Base-by-base conservation (phyloP, 2,329 filamentous ascomycete genomes). In the Colletotrichum sp. region DNA sequence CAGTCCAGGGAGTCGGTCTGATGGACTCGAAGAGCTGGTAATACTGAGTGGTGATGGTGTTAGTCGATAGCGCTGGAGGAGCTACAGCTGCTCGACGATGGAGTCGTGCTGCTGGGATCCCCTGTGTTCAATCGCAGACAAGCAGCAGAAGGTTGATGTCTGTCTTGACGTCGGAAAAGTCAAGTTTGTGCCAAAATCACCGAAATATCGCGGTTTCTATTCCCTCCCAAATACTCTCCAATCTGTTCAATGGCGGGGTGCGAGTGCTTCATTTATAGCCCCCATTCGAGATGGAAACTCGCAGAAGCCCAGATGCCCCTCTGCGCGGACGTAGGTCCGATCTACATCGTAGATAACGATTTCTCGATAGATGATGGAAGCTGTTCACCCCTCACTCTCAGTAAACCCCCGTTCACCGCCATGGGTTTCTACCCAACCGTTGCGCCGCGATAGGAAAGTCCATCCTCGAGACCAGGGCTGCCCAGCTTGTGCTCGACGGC, bases 401-500 rank as follows among this genome's bases (percentile, higher is more conserved):
- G 16, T 39, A 39, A 39, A 39, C 49, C 10, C 55, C 62, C 30
- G 52, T 55, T 72, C 69, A 69, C 73, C 73, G 73, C 73, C 73
- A 65, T 73, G 64, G 44, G 26, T 60, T 64, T 68, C 34, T 69
- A 49, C 68, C 70, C 59, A 69, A 64, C 73, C 70, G 68, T 28
- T 49, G 57, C 28, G 44, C 73, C 73, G 70, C 71, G 70, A 76
- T 76, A 76, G 73, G 73, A 66, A 76, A 76, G 73, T 76, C 64
- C 73, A 73, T 65, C 70, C 59, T 69, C 57, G n/a, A 64, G 59
- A 60, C 64, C 70, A 68, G 73, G 70, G 73, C 70, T 64, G 59
- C 73, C 73, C 69, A 64, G 73, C 13, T 44, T 72, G 59, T 24
- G 69, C 15, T 26, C 59, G 64, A 65, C 28, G 18, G 59, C 15